A percentile compares a stretch with the other conserved stretches of the same genome.
These are phyloP conservation scores for Diutina mesorugosa DNA, from an alignment of 1,139 yeast species.

Conservation along the genomic window DNA sequence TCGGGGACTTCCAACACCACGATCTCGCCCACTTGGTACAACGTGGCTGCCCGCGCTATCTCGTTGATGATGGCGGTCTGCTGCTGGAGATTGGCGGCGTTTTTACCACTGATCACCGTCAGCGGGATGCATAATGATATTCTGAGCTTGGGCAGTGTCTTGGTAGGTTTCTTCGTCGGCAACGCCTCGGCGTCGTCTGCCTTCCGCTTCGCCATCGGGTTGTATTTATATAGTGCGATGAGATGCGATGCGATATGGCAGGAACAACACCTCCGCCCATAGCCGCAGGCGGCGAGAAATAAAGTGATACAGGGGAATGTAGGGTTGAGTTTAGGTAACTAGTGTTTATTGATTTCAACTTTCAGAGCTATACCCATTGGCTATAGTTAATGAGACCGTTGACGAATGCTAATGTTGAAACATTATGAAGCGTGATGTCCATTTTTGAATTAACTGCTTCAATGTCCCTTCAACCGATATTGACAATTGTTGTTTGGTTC, in stretches of 20 bases:
- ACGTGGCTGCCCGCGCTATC: slow-evolving; percentile 62
- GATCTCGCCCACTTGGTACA: slow-evolving; percentile 60
- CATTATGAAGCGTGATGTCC: too few species aligned
- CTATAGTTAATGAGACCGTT: too few species aligned
- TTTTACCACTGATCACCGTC: slow-evolving; percentile 33
- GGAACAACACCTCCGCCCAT: not conserved
- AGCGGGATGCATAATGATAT: slow-evolving; percentile 55
- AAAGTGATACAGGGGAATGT: too few species aligned
- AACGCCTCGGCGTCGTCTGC: slow-evolving; percentile 10
- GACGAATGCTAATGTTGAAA: too few species aligned
- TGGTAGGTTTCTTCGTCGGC: slow-evolving; percentile 21
- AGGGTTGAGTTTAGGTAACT: too few species aligned
- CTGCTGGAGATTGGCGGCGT: slow-evolving; percentile 59
- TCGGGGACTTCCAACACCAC: slow-evolving; percentile 39
- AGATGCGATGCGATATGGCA: not conserved
- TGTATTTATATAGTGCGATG: not conserved
- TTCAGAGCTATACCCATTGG: too few species aligned
- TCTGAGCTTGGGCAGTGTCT: slow-evolving; percentile 9
- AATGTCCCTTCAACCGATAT: too few species aligned
- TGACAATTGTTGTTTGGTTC: too few species aligned
- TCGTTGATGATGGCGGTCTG: slow-evolving; percentile 65
- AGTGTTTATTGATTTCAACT: too few species aligned
- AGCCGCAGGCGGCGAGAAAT: not conserved
- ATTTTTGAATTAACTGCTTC: too few species aligned
- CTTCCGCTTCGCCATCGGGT: slow-evolving; percentile 15